Conservation (phyloP, 805 yeast genomes). For the Danielozyma ontarioensis region DNA sequence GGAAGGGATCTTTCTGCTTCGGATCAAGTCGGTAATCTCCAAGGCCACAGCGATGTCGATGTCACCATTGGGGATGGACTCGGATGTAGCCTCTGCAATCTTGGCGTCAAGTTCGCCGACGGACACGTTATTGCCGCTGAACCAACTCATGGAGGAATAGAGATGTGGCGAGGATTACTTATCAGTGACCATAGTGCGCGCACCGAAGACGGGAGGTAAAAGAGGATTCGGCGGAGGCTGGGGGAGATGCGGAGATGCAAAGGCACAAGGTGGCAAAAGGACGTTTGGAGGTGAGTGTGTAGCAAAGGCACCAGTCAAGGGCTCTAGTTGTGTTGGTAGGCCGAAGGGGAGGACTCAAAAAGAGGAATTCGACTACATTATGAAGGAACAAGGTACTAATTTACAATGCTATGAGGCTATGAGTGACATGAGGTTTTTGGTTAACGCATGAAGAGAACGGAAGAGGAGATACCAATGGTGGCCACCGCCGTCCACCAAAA, state of each 20-base stretch:
- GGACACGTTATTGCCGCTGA: conserved; percentile 30
- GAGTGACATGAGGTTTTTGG: too few relatives aligned
- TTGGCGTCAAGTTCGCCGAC: conserved; percentile 50
- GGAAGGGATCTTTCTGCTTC: conserved; percentile 74
- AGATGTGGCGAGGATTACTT: too few relatives aligned
- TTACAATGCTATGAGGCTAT: too few relatives aligned
- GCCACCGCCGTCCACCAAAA: conserved; percentile 58
- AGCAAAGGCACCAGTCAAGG: too few relatives aligned
- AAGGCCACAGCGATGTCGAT: conserved; percentile 65
- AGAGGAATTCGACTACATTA: too few relatives aligned
- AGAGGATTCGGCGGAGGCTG: not conserved
- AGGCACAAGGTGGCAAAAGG: too few relatives aligned
- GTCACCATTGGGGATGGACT: conserved; percentile 89
- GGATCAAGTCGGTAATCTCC: conserved; percentile 81
- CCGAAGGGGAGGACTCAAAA: too few relatives aligned
- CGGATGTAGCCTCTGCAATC: conserved; percentile 76
- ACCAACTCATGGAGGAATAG: conserved; percentile 45
- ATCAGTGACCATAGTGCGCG: too few relatives aligned
- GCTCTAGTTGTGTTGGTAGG: too few relatives aligned
- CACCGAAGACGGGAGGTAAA: not conserved
- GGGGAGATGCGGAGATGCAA: too few relatives aligned
- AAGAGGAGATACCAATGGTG: conserved; percentile 36
- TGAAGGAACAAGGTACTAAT: too few relatives aligned
- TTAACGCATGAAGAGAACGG: conserved; percentile 25
- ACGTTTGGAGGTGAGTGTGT: too few relatives aligned